Evolutionary conservation across 129 eudicot genomes (phyloP).

Genomic region (Gnaphalium uliginosum): DNA sequence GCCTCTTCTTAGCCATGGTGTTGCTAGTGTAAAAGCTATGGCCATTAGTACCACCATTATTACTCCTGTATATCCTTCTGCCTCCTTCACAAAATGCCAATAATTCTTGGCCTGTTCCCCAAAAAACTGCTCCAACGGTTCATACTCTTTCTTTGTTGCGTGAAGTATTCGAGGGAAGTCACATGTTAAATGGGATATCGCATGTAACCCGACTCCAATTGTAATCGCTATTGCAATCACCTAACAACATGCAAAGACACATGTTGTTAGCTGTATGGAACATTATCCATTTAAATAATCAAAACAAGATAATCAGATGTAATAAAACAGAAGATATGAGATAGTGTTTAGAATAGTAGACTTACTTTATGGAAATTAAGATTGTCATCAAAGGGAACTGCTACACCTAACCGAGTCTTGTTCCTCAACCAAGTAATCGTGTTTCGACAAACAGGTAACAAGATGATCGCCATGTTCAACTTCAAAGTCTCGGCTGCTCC

Average conservation of each 20-base stretch:
- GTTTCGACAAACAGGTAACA: slow-evolving; percentile 85
- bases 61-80: slow-evolving; percentile 79
- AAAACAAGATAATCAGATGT: not conserved
- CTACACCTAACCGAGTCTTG: slow-evolving; percentile 59
- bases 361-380: slow-evolving; percentile 89
- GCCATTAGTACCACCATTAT: slow-evolving; percentile 82
- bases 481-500: slow-evolving; percentile 94
- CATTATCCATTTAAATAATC: not conserved
- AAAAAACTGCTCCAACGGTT: slow-evolving; percentile 52
- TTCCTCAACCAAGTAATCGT: slow-evolving; percentile 87
- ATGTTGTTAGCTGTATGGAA: not conserved
- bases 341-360: slow-evolving; percentile 5
- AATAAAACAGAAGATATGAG: not conserved
- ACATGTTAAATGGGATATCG: slow-evolving; percentile 62
- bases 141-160: slow-evolving; percentile 52
- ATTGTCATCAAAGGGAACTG: slow-evolving; percentile 82
- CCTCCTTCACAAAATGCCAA: slow-evolving; percentile 62
- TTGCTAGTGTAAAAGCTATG: slow-evolving; percentile 80
- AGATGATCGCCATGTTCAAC: slow-evolving; percentile 83
- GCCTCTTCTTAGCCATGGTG: slow-evolving; percentile 66
- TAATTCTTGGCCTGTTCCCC: slow-evolving; percentile 63
- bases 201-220: slow-evolving; percentile 77
- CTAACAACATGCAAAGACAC: slow-evolving; percentile 52
- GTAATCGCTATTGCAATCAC: slow-evolving; percentile 70
- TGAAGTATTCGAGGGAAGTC: slow-evolving; percentile 69